Evolutionary conservation across 805 yeast species (phyloP), one percentile per base, ranked within the genome.

Genomic region (Candida maris): DNA sequence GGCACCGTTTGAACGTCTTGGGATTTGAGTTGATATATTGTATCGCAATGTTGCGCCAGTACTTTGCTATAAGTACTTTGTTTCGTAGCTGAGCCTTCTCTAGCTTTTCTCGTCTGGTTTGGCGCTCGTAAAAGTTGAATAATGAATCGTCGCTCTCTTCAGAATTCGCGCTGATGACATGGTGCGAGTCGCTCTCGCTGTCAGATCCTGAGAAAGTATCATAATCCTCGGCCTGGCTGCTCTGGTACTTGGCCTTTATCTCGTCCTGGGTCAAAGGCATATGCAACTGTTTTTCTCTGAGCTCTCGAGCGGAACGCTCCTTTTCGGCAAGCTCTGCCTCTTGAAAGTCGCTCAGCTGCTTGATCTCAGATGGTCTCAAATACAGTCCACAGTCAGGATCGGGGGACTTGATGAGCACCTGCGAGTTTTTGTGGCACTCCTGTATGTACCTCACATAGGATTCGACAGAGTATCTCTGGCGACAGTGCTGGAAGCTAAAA

Each of bases 1-100:
- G 96, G 58, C 97, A 89, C 83, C 87, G 81, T 46, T 73, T 75
- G 49, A 70, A 77, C 30, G 37, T 41, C 35, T 67, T 68, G 30
- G 64, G 57, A 39, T 73, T 70, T 31, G 71, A 67, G 12, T 72
- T 72, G n/a, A 81, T 72, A 50, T 70, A 80, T 19, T 67, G 57
- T 39, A 65, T 73, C 6, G 79, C 67, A 45, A 65, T 19, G 57
- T 58, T 41, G 54, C 58, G 46, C 75, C 72, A 39, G 61, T 65
- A 59, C 68, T 75, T 27, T 38, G 56, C 34, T 48, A 49, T 37
- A 57, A 46, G 55, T 16, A 57, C 45, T 36, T 47, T 41, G 31
- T 51, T 48, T 42, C 61, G 37, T 27, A 34, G 45, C 23, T 48
- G 13, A 32, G 46, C 32, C 31, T 40, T 44, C 30, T 56, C 61